Conservation (phyloP, 306 rosid species). For the Sindora glabra region DNA sequence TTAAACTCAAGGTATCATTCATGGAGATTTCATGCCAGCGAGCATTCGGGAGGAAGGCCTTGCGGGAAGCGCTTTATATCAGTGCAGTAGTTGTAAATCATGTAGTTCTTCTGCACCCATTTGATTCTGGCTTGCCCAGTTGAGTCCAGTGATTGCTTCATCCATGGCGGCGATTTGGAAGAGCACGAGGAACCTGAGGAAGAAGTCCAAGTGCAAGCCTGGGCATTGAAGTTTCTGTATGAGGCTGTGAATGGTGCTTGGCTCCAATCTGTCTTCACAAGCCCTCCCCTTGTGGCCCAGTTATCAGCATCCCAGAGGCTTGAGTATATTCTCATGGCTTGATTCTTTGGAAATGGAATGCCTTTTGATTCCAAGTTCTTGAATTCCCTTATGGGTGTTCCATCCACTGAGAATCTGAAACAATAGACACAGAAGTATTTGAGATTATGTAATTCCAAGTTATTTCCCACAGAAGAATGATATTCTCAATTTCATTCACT, state of each 20-base stretch:
- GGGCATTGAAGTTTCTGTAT: slow-evolving; percentile 27
- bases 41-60: slow-evolving; percentile 43
- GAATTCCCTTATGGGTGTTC: slow-evolving; percentile 56
- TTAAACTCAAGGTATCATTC: neutral
- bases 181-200: slow-evolving; percentile 31
- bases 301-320: slow-evolving; percentile 55
- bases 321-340: slow-evolving; percentile 51
- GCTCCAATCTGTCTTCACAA: slow-evolving; percentile 55
- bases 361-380: slow-evolving; percentile 58
- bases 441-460: neutral
- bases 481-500: neutral
- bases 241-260: slow-evolving; percentile 66
- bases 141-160: slow-evolving; percentile 29
- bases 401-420: slow-evolving; percentile 54
- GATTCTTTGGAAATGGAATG: slow-evolving; percentile 36
- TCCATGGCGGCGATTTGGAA: slow-evolving; percentile 29
- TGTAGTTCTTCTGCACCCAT: slow-evolving; percentile 49
- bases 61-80: slow-evolving; percentile 44
- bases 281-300: slow-evolving; percentile 70
- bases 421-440: neutral
- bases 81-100: slow-evolving; percentile 55
- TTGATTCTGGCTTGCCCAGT: slow-evolving; percentile 30
- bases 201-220: slow-evolving; percentile 43
- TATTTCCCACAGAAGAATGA: neutral
- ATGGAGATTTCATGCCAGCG: slow-evolving; percentile 4